Percentiles rank a stretch among this genome's conserved stretches.
phyloP scores from a whole-genome alignment of 768 basidiomycete genomes.

The Butyriboletus loyo region DNA sequence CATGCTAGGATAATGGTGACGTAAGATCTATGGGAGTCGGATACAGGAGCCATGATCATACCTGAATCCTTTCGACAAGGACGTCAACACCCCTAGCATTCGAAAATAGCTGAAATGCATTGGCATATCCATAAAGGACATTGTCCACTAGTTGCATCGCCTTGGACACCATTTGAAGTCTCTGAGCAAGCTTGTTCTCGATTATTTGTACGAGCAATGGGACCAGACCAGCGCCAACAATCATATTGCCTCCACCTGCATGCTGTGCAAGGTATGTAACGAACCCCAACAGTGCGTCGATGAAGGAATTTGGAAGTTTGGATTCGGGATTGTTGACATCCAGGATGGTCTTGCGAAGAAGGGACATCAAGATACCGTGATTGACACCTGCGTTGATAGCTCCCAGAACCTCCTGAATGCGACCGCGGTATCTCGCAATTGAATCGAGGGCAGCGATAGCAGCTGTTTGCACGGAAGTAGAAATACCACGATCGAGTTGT shows the following conservation, averaged over 20 bases:
- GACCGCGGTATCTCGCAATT: slow-evolving; percentile 77
- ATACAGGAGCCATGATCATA: slow-evolving; percentile 33
- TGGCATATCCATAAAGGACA: slow-evolving; percentile 84
- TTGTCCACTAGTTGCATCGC: slow-evolving; percentile 91
- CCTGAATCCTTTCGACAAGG: slow-evolving; percentile 85
- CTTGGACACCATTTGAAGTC: slow-evolving; percentile 79
- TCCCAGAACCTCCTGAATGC: slow-evolving; percentile 81
- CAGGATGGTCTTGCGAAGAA: slow-evolving; percentile 76
- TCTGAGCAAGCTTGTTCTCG: slow-evolving; percentile 66
- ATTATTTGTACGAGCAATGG: slow-evolving; percentile 87
- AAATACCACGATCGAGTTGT: slow-evolving; percentile 71
- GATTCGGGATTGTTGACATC: slow-evolving; percentile 69
- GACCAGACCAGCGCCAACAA: slow-evolving; percentile 90
- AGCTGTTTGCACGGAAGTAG: slow-evolving; percentile 72
- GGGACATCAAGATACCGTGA: slow-evolving; percentile 90
- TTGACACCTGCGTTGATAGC: slow-evolving; percentile 94
- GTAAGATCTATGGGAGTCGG: slow-evolving; percentile 6
- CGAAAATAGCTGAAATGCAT: slow-evolving; percentile 85
- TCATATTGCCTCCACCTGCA: slow-evolving; percentile 85
- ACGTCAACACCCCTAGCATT: slow-evolving; percentile 79
- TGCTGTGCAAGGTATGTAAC: slow-evolving; percentile 85
- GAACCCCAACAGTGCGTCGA: slow-evolving; percentile 83
- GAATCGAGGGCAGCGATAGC: slow-evolving; percentile 91
- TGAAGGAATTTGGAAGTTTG: slow-evolving; percentile 65
- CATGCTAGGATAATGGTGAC: slow-evolving; percentile 43